These are phyloP conservation scores for Leccinum huronense DNA, from an alignment of 1,284 basidiomycete species.

Conservation along the genomic window DNA sequence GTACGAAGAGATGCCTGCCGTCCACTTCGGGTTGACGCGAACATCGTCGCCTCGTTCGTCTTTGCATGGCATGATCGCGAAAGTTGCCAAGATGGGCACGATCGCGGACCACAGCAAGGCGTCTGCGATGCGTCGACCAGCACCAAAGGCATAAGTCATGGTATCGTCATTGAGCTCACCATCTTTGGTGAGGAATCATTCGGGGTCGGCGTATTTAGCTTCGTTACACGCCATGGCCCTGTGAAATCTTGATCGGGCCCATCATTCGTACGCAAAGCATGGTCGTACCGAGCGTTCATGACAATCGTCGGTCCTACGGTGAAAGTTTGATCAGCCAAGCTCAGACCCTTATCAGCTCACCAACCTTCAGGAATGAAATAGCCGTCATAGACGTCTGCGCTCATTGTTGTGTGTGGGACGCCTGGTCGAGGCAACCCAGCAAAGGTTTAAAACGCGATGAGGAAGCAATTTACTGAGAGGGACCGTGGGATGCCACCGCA, in stretches of 20 bases:
- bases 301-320: conserved; percentile 30
- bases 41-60: conserved; percentile 32
- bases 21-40: conserved; percentile 26
- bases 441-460: neutral
- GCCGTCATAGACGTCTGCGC: conserved; percentile 29
- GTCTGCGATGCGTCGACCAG: conserved; percentile 35
- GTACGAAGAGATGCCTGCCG: conserved; percentile 32
- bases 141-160: conserved; percentile 25
- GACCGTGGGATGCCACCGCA: conserved; percentile 31
- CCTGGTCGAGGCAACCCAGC: conserved; percentile 19
- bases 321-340: neutral
- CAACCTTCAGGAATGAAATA: conserved; percentile 35
- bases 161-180: conserved; percentile 27
- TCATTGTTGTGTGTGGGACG: conserved; percentile 31
- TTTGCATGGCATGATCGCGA: conserved; percentile 28
- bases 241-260: neutral
- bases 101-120: conserved; percentile 36
- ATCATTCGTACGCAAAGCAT: neutral
- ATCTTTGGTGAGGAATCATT: conserved; percentile 22
- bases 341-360: conserved; percentile 3
- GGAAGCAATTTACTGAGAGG: conserved; percentile 21
- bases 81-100: conserved; percentile 32
- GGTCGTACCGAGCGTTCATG: conserved; percentile 28
- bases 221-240: conserved; percentile 35
- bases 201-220: conserved; percentile 30